Base-by-base conservation (phyloP, 352 stramenopile species). In the Phytopythium delawarense region DNA sequence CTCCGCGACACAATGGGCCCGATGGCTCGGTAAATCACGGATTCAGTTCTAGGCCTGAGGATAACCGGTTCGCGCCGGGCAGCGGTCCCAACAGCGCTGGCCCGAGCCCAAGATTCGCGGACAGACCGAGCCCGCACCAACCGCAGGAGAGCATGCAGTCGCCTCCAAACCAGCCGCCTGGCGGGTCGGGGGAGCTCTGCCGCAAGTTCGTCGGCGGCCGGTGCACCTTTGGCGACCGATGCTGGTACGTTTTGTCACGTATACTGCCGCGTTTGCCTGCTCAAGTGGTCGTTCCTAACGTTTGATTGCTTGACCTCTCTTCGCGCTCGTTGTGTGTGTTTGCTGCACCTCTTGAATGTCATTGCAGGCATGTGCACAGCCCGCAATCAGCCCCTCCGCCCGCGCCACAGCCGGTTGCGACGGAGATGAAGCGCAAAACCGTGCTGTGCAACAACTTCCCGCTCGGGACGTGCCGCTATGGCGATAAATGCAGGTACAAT, bases 401-500 rank as follows among this genome's bases (percentile, higher is more conserved):
- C 6, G 57, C 62, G 42, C 49, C 69, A 13, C 73, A 61, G 2
- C 28, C 63, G 16, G 81, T 89, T 61, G 75, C 75, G 54, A 66
- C 71, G 42, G 72, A 88, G 37, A 51, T 55, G 32, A 79, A 73
- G 64, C 79, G 79, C 46, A 93, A 95, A 73, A 92, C 86, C 12
- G 78, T 85, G 63, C 64, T 94, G 32, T 94, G 86, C 68, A 77
- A 76, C 42, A 91, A 92, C 59, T 93, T 78, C 58, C 84, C 83
- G 2, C 57, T 74, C 28, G 83, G 83, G 7, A 86, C 66, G n/a
- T 95, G 86, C 64, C 82, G 84, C 57, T 95, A 82, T 75, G 86
- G 86, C 59, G 84, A 90, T 73, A 88, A 86, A 44, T 95, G 86
- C 82, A 93, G 76, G 82, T 94, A 84, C 63, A 69, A 70, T 69